These are phyloP conservation scores for Allantophomopsis cytisporea DNA, from an alignment of 2,329 filamentous ascomycete species.

Conservation along the genomic window DNA sequence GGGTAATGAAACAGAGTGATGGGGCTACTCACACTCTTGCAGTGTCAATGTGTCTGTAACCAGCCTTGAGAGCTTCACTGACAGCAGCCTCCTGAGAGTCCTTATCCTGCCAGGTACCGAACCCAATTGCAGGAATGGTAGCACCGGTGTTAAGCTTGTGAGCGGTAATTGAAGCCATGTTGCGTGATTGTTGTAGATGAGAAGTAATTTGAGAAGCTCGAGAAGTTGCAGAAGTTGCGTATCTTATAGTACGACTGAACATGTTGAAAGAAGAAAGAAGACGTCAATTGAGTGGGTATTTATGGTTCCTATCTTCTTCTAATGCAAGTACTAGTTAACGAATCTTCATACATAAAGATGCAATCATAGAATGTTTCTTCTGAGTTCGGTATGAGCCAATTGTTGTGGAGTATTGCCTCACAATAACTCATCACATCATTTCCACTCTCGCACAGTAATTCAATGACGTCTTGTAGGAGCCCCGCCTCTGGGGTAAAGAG, in stretches of 20 bases:
- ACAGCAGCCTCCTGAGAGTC: slow-evolving; percentile 29
- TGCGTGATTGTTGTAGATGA: slow-evolving; percentile 6
- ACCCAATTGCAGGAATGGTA: slow-evolving; percentile 25
- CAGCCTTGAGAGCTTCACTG: slow-evolving; percentile 26
- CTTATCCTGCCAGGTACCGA: slow-evolving; percentile 28
- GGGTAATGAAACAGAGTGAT: not conserved
- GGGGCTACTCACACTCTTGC: slow-evolving; percentile 20
- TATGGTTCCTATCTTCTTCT: too few relatives aligned
- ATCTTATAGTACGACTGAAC: slow-evolving; percentile 5
- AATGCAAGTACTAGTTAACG: too few relatives aligned
- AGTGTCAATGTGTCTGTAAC: slow-evolving; percentile 27
- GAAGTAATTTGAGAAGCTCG: slow-evolving; percentile 7
- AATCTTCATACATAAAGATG: too few relatives aligned
- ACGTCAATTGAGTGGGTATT: too few relatives aligned
- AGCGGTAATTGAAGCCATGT: slow-evolving; percentile 12
- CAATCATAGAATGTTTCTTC: too few relatives aligned
- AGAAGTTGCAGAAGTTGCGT: slow-evolving; percentile 4
- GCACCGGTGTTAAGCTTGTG: slow-evolving; percentile 22
- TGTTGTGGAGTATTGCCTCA: too few relatives aligned
- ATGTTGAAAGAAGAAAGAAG: slow-evolving; percentile 3
- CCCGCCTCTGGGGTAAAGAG: too few relatives aligned
- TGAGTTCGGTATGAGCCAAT: too few relatives aligned
- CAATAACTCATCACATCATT: too few relatives aligned
- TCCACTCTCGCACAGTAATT: too few relatives aligned
- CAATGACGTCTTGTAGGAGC: too few relatives aligned